phyloP scores from a whole-genome alignment of 2,329 filamentous ascomycete species.

The Metarhizium robertsii region DNA sequence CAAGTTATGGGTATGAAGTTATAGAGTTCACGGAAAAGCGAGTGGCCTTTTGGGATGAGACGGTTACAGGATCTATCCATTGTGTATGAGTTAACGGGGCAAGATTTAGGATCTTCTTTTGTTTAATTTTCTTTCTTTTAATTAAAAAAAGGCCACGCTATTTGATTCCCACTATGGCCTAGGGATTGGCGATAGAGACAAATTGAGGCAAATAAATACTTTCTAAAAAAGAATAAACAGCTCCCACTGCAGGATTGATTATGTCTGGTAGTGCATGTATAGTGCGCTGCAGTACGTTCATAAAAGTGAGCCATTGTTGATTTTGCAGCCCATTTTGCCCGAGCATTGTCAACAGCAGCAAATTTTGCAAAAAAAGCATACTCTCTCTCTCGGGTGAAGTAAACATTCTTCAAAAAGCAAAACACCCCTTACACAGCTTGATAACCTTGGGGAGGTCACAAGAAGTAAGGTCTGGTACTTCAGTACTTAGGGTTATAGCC shows the following conservation, averaged over 20 bases:
- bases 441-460: too few species aligned
- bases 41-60: not conserved
- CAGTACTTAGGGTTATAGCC: too few species aligned
- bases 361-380: not conserved
- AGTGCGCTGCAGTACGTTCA: too few species aligned
- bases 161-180: not conserved
- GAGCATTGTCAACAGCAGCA: not conserved
- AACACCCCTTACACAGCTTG: too few species aligned
- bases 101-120: not conserved
- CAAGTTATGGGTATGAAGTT: slow-evolving; percentile 94
- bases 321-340: not conserved
- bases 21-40: slow-evolving; percentile 33
- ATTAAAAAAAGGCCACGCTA: not conserved
- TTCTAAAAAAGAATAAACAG: not conserved
- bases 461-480: too few species aligned
- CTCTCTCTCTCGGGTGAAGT: not conserved
- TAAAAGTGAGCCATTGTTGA: not conserved
- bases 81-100: not conserved
- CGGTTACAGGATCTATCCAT: slow-evolving; percentile 43
- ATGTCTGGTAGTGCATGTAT: not conserved
- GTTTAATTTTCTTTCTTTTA: not conserved
- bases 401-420: not conserved
- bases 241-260: not conserved
- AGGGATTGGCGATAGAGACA: not conserved
- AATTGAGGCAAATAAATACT: not conserved